These are phyloP conservation scores for Plasmopara halstedii DNA, from an alignment of 352 stramenopile genomes.

Conservation along the genomic window DNA sequence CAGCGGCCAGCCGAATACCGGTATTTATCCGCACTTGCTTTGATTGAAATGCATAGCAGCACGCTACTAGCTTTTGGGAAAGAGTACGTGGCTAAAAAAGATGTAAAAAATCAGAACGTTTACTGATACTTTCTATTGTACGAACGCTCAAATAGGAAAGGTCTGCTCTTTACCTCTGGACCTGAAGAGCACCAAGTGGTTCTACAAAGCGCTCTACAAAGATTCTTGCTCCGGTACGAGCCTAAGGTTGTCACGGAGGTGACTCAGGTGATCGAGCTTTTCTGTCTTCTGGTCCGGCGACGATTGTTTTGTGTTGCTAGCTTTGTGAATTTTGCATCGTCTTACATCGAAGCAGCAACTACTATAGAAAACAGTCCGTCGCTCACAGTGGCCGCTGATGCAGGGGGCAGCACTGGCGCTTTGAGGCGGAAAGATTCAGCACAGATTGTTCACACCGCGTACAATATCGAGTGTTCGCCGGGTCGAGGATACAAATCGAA, in stretches of 20 bases:
- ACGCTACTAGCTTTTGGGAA: slow-evolving; percentile 48
- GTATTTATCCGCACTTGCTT: slow-evolving; percentile 65
- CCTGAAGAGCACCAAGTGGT: slow-evolving; percentile 56
- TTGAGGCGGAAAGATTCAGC: slow-evolving; percentile 28
- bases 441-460: slow-evolving; percentile 61
- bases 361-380: slow-evolving; percentile 27
- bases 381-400: slow-evolving; percentile 20
- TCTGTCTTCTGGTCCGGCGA: slow-evolving; percentile 68
- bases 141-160: slow-evolving; percentile 26
- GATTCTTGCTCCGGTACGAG: slow-evolving; percentile 68
- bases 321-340: slow-evolving; percentile 66
- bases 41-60: slow-evolving; percentile 81
- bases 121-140: slow-evolving; percentile 4
- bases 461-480: slow-evolving; percentile 81
- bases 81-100: slow-evolving; percentile 30
- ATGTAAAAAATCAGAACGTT: neutral
- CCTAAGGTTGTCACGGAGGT: slow-evolving; percentile 71
- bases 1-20: slow-evolving; percentile 75
- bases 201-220: slow-evolving; percentile 66
- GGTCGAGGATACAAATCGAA: slow-evolving; percentile 80
- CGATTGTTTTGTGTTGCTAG: slow-evolving; percentile 61
- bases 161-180: slow-evolving; percentile 28
- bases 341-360: slow-evolving; percentile 35
- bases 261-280: slow-evolving; percentile 75
- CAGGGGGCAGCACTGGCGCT: slow-evolving; percentile 14